These are phyloP conservation scores for Colletotrichum cordylinicola DNA, from an alignment of 2,329 filamentous ascomycete species.

Conservation along the genomic window DNA sequence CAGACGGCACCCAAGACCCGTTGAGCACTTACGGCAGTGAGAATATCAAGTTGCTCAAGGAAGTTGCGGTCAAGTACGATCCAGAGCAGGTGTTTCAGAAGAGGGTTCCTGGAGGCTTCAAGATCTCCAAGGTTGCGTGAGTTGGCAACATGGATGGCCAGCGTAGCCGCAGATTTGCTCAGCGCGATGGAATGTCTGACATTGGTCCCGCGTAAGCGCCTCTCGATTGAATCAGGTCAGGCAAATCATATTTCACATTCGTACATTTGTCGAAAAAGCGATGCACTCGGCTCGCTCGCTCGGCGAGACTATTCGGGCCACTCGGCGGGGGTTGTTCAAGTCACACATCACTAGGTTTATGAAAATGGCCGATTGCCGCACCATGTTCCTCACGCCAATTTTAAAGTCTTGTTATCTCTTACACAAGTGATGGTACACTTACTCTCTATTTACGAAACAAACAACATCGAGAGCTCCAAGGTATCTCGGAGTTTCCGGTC, in stretches of 20 bases:
- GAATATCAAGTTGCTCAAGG: constrained; percentile 33
- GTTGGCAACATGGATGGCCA: neutral
- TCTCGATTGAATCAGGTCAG: neutral
- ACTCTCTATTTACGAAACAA: neutral
- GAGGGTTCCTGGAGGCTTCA: constrained; percentile 25
- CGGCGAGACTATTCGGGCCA: neutral
- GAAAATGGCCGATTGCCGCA: neutral
- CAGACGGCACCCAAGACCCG: constrained; percentile 38
- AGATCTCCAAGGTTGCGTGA: neutral
- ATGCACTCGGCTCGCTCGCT: neutral
- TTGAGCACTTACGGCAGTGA: constrained; percentile 38
- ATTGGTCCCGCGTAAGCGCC: neutral
- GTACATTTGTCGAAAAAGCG: neutral
- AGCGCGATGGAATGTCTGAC: neutral
- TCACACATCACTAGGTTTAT: neutral
- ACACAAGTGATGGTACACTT: neutral
- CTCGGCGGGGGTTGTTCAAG: neutral
- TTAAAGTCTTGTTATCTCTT: neutral
- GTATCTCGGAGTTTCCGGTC: neutral
- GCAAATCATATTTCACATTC: neutral
- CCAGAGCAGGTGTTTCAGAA: constrained; percentile 36
- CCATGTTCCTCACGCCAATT: neutral
- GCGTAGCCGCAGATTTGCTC: neutral
- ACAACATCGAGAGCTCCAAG: neutral
- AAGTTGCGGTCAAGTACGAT: constrained; percentile 36